Conservation (phyloP, 1,139 yeast species). For the Spathaspora sp. region DNA sequence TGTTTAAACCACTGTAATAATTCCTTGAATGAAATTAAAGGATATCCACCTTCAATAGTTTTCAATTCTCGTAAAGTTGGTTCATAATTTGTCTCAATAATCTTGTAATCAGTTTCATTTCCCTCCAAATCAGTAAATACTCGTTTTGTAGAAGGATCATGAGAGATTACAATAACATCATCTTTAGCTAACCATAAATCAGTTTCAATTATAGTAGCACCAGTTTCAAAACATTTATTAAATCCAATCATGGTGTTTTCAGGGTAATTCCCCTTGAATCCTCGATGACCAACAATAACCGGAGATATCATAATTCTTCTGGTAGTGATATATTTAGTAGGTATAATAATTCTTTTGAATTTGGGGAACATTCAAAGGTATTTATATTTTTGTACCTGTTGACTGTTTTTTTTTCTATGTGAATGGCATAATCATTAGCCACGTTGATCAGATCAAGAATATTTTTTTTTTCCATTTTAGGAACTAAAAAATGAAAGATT, state of each 20-base stretch:
- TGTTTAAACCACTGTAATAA: constrained; percentile 57
- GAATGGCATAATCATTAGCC: neutral
- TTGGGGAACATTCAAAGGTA: neutral
- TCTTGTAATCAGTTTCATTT: constrained; percentile 36
- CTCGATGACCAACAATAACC: constrained; percentile 45
- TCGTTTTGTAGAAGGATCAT: constrained; percentile 61
- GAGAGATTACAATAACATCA: constrained; percentile 72
- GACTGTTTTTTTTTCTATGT: too few relatives aligned
- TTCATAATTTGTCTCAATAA: constrained; percentile 40
- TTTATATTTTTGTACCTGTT: too few relatives aligned
- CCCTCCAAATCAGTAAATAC: constrained; percentile 55
- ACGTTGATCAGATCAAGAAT: neutral
- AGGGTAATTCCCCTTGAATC: constrained; percentile 62
- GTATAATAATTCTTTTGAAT: neutral
- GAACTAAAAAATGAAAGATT: neutral
- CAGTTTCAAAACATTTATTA: constrained; percentile 64
- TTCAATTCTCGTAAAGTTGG: constrained; percentile 46
- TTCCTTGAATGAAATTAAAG: constrained; percentile 60
- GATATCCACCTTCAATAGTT: constrained; percentile 56
- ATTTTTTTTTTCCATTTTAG: neutral
- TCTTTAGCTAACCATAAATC: constrained; percentile 82
- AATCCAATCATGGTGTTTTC: constrained; percentile 82
- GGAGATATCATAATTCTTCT: constrained; percentile 17
- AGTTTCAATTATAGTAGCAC: constrained; percentile 76
- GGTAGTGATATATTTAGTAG: neutral